Evolutionary conservation across 2,329 filamentous ascomycete species (phyloP).

Genomic region (Zopfia rhizophila): DNA sequence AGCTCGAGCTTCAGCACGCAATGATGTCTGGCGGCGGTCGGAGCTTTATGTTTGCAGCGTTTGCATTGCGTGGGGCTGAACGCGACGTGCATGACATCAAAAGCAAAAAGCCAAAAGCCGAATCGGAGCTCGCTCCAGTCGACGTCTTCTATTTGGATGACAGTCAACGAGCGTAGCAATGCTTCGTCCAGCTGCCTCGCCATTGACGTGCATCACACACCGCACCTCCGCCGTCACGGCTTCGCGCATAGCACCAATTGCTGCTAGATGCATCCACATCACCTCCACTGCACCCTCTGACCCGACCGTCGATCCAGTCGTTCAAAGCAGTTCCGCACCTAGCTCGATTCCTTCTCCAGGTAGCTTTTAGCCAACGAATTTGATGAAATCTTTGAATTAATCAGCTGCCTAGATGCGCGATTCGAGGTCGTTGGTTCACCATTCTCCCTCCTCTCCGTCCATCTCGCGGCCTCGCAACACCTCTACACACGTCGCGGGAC

Average conservation of each 20-base stretch:
- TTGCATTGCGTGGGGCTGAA: conserved; percentile 14
- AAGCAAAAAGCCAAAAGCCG: conserved; percentile 18
- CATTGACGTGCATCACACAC: conserved; percentile 34
- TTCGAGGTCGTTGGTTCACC: conserved; percentile 94
- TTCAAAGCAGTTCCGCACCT: conserved; percentile 31
- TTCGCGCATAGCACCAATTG: conserved; percentile 26
- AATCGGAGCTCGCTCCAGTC: background rate
- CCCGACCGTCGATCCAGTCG: conserved; percentile 48
- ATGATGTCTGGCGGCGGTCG: conserved; percentile 1
- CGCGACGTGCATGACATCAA: conserved; percentile 30
- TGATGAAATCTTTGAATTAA: too few species aligned
- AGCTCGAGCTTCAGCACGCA: conserved; percentile 12
- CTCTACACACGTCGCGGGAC: conserved; percentile 94
- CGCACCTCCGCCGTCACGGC: conserved; percentile 25
- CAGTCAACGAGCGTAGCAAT: conserved; percentile 28
- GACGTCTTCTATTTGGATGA: background rate
- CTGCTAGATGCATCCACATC: conserved; percentile 56
- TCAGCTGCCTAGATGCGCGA: conserved; percentile 74
- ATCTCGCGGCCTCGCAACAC: conserved; percentile 90
- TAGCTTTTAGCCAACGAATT: conserved; percentile 11
- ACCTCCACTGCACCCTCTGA: conserved; percentile 55
- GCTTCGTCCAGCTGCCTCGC: conserved; percentile 43
- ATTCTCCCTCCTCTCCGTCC: conserved; percentile 93
- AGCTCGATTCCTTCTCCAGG: conserved; percentile 40
- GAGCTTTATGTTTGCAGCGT: conserved; percentile 10